phyloP scores from a whole-genome alignment of 2,329 filamentous ascomycete genomes.

The Neonectria hederae region DNA sequence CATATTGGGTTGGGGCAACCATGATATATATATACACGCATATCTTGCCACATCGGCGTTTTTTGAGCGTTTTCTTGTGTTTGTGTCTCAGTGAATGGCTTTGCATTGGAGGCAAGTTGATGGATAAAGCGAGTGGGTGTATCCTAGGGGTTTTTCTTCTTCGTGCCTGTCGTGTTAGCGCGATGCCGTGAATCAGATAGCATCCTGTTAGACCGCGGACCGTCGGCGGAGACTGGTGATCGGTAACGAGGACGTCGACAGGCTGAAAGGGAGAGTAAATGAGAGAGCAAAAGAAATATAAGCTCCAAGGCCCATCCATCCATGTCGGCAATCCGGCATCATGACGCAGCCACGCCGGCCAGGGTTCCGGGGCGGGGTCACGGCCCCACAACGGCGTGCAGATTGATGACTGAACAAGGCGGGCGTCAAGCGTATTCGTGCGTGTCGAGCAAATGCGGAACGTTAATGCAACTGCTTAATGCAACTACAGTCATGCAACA shows the following conservation, averaged over 20 bases:
- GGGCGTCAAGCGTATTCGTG: neutral
- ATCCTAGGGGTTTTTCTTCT: neutral
- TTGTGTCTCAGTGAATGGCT: neutral
- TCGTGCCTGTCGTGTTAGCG: no score
- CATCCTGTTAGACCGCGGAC: neutral
- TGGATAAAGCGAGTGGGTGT: neutral
- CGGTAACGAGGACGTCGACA: no score
- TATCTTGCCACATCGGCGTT: neutral
- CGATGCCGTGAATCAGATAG: neutral
- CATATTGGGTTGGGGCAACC: slow-evolving; percentile 6
- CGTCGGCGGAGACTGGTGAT: no score
- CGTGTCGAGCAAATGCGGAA: neutral
- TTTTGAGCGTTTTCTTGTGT: neutral
- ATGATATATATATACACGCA: neutral
- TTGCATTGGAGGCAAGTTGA: neutral
- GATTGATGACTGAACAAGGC: neutral
- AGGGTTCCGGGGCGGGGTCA: neutral
- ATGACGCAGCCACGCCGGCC: slow-evolving; percentile 20
- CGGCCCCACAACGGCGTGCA: neutral
- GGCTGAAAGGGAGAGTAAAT: no score
- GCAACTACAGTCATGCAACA: no score
- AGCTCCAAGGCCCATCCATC: neutral
- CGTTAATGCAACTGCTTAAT: neutral
- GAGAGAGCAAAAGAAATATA: neutral
- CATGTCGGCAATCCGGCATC: slow-evolving; percentile 6